These are phyloP conservation scores for Cystobasidium ongulense DNA, from an alignment of 768 basidiomycete genomes.

Conservation along the genomic window DNA sequence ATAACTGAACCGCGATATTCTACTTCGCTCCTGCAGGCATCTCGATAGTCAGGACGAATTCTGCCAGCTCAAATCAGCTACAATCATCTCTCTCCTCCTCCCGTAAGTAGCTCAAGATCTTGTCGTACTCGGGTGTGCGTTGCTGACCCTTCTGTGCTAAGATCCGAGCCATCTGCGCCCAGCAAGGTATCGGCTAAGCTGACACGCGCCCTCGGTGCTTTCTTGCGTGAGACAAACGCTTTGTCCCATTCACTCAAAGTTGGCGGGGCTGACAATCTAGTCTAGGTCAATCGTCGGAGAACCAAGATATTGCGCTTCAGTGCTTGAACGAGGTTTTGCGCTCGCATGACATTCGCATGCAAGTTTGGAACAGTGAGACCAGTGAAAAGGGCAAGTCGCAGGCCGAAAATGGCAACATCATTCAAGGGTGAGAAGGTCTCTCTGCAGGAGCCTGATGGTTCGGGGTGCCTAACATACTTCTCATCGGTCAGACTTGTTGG, in stretches of 20 bases:
- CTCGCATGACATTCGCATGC: conserved; percentile 66
- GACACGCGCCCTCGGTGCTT: conserved; percentile 42
- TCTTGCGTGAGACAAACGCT: conserved; percentile 12
- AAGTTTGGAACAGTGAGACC: conserved; percentile 60
- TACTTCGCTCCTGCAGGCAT: neutral
- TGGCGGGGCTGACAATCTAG: neutral
- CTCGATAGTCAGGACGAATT: conserved; percentile 62
- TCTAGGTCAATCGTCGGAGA: conserved; percentile 39
- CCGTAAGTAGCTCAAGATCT: conserved; percentile 50
- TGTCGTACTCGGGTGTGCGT: conserved; percentile 14
- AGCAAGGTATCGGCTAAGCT: conserved; percentile 45
- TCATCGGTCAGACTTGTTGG: conserved; percentile 60
- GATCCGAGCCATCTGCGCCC: conserved; percentile 7
- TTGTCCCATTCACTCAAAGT: neutral
- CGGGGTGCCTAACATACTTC: neutral
- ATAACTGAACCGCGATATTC: neutral
- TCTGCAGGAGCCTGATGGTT: neutral
- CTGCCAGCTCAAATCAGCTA: conserved; percentile 78
- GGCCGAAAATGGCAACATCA: conserved; percentile 47
- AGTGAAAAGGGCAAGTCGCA: conserved; percentile 24
- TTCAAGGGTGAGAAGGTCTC: conserved; percentile 54
- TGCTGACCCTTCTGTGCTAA: neutral
- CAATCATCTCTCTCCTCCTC: conserved; percentile 78
- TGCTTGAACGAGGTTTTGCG: conserved; percentile 77
- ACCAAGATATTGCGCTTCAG: conserved; percentile 80